Evolutionary conservation across 257 asterid genomes (phyloP), one percentile per base, ranked within the genome.

Genomic region (Ilex aquifolium): DNA sequence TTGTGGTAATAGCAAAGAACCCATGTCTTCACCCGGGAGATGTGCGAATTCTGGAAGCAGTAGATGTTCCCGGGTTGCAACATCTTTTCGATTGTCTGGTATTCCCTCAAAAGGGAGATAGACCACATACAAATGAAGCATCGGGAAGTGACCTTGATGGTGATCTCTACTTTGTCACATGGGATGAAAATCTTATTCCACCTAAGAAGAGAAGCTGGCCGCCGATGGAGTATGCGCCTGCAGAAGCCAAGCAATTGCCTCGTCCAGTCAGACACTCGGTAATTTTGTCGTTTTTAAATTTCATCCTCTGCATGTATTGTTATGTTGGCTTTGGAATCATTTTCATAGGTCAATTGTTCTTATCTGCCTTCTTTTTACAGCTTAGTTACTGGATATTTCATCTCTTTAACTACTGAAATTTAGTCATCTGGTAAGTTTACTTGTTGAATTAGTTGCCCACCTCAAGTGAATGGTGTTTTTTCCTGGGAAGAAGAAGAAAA

Each of bases 1-100:
- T 87, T 31, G 96, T 93, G 4, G 95, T 67, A 31, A 73, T 93
- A 48, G 95, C 96, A 7, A 93, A 93, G 86, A 93, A 93, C 57
- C 97, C 97, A 0, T 93, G 97, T 65, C 91, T 93, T 59, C 97
- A 93, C 70, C 99, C 99, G 0, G 95, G 99, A 57, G 99, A 93
- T 60, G 90, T 93, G 71, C 71, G 97, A 62, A 87, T 90, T 77
- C 76, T 93, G 32, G 88, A 83, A 83, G 97, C 96, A 1, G 84
- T 93, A 40, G 88, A 93, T 69, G 78, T 57, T 13, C 92, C 95
- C 8, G 80, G 66, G 51, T 60, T 93, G 73, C 75, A 50, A 39
- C 95, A 85, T 84, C 77, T 90, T 3, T 67, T 81, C 65, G 96
- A 93, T 64, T 93, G 96, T 77, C 83, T 90, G 44, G 79, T 90